Conservation (phyloP, 108 stramenopile species). For the Skeletonema tropicum region DNA sequence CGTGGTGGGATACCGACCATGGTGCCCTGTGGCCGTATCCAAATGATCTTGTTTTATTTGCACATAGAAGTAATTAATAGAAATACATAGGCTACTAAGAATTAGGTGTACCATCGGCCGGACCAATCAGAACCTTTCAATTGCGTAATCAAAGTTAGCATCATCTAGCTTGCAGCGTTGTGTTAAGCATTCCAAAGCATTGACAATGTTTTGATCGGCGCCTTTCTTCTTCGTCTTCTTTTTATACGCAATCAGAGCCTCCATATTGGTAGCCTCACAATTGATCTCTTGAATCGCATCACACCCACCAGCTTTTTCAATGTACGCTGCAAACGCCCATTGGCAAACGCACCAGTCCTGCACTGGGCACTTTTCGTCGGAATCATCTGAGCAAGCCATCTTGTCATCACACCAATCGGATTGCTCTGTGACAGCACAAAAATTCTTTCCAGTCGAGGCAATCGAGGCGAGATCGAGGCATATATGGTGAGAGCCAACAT, state of each 20-base stretch:
- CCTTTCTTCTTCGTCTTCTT: slow-evolving; percentile 15
- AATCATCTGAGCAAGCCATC: slow-evolving; percentile 57
- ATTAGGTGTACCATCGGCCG: too few species aligned
- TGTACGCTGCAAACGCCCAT: slow-evolving; percentile 72
- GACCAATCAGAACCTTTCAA: not conserved
- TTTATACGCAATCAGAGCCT: slow-evolving; percentile 58
- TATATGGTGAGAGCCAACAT: slow-evolving; percentile 63
- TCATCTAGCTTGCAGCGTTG: slow-evolving; percentile 17
- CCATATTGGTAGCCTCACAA: slow-evolving; percentile 61
- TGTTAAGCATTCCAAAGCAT: slow-evolving; percentile 34
- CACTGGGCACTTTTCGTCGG: slow-evolving; percentile 26
- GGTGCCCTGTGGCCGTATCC: slow-evolving; percentile 58
- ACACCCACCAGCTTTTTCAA: slow-evolving; percentile 68
- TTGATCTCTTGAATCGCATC: slow-evolving; percentile 61
- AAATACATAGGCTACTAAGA: too few species aligned
- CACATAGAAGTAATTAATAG: slow-evolving; percentile 16
- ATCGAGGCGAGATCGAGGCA: slow-evolving; percentile 54
- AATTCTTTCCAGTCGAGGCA: slow-evolving; percentile 40
- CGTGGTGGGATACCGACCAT: slow-evolving; percentile 61
- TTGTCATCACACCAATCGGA: slow-evolving; percentile 54
- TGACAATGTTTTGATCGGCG: not conserved
- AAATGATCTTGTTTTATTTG: slow-evolving; percentile 59
- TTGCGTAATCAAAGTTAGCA: not conserved
- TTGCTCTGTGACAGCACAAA: slow-evolving; percentile 68
- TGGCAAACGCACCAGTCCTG: slow-evolving; percentile 71